phyloP scores from a whole-genome alignment of 305 asterid species.

The Fraxinus platypoda region DNA sequence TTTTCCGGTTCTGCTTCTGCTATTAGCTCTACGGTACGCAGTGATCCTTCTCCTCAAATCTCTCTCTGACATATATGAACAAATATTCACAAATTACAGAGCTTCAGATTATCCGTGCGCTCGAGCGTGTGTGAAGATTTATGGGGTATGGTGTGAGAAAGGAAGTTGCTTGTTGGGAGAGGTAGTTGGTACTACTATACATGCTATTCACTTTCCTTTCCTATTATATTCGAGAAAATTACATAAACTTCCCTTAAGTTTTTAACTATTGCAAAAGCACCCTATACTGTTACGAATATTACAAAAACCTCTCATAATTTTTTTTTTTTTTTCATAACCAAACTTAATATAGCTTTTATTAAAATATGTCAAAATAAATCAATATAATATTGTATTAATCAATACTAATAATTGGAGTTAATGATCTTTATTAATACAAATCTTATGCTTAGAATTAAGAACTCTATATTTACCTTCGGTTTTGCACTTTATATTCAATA shows the following conservation, averaged over 20 bases:
- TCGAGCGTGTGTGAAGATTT: not conserved
- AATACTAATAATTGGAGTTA: not conserved
- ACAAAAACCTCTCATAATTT: not conserved
- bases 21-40: slow-evolving; percentile 40
- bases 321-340: not conserved
- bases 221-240: not conserved
- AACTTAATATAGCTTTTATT: too few species aligned
- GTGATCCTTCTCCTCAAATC: slow-evolving; percentile 38
- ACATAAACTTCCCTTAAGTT: not conserved
- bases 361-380: too few species aligned
- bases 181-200: not conserved
- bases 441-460: not conserved
- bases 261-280: not conserved
- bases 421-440: not conserved
- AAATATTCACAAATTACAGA: not conserved
- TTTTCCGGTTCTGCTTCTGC: slow-evolving; percentile 15
- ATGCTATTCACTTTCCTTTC: not conserved
- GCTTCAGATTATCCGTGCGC: not conserved
- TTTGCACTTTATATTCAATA: not conserved
- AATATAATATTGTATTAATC: too few species aligned
- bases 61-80: slow-evolving; percentile 38
- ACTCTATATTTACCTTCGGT: not conserved
- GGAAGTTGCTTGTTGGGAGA: slow-evolving; percentile 2
- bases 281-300: not conserved
- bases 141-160: not conserved